Percentiles rank a stretch among this genome's conserved stretches.
Evolutionary conservation across 2,329 filamentous ascomycete species (phyloP).

Genomic region (Lachnellula occidentalis): DNA sequence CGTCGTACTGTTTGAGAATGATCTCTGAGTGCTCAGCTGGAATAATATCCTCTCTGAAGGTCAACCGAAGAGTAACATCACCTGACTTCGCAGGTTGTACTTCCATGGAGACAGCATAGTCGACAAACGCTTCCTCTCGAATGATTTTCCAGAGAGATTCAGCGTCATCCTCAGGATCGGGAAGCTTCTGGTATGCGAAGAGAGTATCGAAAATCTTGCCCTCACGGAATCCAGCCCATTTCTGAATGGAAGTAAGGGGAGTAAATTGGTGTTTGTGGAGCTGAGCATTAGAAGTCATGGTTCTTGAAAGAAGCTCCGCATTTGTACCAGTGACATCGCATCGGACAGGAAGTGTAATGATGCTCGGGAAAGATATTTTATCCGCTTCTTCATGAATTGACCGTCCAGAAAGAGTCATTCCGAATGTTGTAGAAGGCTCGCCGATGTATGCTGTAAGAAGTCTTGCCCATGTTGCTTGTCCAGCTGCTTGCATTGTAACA

Average conservation of each 20-base stretch:
- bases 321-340: constrained; percentile 52
- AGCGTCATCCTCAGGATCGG: constrained; percentile 14
- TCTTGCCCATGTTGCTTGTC: constrained; percentile 73
- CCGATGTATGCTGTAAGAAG: constrained; percentile 73
- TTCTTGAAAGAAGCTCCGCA: constrained; percentile 49
- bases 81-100: constrained; percentile 51
- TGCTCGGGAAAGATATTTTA: constrained; percentile 65
- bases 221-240: constrained; percentile 60
- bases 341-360: constrained; percentile 73
- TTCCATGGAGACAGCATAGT: constrained; percentile 79
- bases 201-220: constrained; percentile 75
- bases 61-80: constrained; percentile 57
- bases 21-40: constrained; percentile 62
- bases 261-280: constrained; percentile 67
- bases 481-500: constrained; percentile 70
- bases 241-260: constrained; percentile 66
- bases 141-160: constrained; percentile 51
- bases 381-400: constrained; percentile 52
- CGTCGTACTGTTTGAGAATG: constrained; percentile 68
- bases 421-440: constrained; percentile 69
- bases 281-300: constrained; percentile 60
- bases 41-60: constrained; percentile 58
- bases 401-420: constrained; percentile 73
- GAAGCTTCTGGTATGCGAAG: constrained; percentile 71
- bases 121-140: constrained; percentile 63